phyloP scores from a whole-genome alignment of 75 land plant species.

The Selaginella moellendorffii region DNA sequence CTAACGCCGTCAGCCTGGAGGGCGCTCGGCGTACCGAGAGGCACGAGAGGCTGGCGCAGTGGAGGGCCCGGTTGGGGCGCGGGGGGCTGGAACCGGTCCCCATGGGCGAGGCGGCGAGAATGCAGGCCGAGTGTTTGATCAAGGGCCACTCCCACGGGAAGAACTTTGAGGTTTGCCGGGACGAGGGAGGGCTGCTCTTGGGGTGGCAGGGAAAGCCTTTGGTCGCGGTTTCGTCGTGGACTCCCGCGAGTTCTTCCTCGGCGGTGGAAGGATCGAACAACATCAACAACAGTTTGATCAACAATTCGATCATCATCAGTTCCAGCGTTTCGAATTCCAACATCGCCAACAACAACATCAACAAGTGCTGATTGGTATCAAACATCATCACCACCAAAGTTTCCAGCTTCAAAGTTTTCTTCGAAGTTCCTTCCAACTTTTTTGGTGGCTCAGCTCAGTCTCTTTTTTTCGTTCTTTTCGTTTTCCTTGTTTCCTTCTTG shows the following conservation, averaged over 20 bases:
- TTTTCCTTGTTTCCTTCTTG: too few species aligned
- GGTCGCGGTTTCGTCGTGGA: slow-evolving; percentile 75
- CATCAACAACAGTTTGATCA: too few species aligned
- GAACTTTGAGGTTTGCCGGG: slow-evolving; percentile 37
- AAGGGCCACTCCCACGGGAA: slow-evolving; percentile 23
- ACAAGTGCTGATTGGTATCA: neutral
- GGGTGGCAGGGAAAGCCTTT: slow-evolving; percentile 60
- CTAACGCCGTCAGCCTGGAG: neutral
- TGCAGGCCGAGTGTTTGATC: slow-evolving; percentile 64
- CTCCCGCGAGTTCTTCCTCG: neutral
- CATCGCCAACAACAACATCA: too few species aligned
- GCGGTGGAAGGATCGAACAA: neutral
- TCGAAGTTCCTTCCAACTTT: too few species aligned
- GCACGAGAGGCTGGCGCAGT: slow-evolving; percentile 21
- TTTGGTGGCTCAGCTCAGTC: too few species aligned
- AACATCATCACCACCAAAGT: too few species aligned
- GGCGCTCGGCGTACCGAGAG: neutral
- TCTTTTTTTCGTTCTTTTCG: too few species aligned
- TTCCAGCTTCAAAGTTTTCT: too few species aligned
- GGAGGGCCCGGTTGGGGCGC: slow-evolving; percentile 17
- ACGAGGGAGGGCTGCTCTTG: slow-evolving; percentile 46
- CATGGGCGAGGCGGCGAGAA: slow-evolving; percentile 49
- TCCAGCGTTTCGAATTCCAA: too few species aligned
- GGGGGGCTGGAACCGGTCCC: slow-evolving; percentile 38
- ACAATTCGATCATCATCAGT: too few species aligned